phyloP scores from a whole-genome alignment of 257 asterid genomes.

The Coffea eugenioides region DNA sequence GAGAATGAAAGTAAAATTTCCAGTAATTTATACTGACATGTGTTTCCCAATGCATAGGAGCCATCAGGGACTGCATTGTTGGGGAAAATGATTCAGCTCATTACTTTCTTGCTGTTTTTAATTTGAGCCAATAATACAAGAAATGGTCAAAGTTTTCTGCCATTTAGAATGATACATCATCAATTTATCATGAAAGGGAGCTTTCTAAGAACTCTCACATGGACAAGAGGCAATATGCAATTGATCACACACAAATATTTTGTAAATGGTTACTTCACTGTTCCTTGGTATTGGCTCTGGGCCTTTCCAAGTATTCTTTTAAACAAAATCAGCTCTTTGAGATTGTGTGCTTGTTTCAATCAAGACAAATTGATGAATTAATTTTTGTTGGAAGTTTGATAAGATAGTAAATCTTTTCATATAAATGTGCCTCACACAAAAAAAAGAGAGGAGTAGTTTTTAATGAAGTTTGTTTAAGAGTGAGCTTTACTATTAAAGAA shows the following conservation, averaged over 20 bases:
- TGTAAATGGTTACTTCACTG: no score
- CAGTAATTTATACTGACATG: not conserved
- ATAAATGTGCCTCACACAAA: not conserved
- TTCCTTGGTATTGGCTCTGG: no score
- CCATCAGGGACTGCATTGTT: slow-evolving; percentile 46
- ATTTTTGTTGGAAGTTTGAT: not conserved
- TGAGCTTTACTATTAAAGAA: no score
- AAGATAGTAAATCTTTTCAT: not conserved
- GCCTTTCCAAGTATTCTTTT: not conserved
- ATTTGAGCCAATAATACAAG: slow-evolving; percentile 57
- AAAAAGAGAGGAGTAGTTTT: not conserved
- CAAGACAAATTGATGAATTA: not conserved
- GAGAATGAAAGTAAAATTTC: not conserved
- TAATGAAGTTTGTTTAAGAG: not conserved
- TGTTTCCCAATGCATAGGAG: slow-evolving; percentile 47
- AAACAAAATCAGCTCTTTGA: not conserved
- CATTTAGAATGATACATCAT: slow-evolving; percentile 17
- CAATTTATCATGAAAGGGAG: slow-evolving; percentile 16
- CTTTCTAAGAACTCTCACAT: slow-evolving; percentile 20
- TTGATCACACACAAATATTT: slow-evolving; percentile 91
- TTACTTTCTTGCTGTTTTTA: slow-evolving; percentile 67
- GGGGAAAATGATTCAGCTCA: slow-evolving; percentile 62
- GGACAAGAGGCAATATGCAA: slow-evolving; percentile 41
- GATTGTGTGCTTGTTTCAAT: not conserved
- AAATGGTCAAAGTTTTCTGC: slow-evolving; percentile 67